These are phyloP conservation scores for Boletus subcaerulescens DNA, from an alignment of 768 basidiomycete species.

Conservation along the genomic window DNA sequence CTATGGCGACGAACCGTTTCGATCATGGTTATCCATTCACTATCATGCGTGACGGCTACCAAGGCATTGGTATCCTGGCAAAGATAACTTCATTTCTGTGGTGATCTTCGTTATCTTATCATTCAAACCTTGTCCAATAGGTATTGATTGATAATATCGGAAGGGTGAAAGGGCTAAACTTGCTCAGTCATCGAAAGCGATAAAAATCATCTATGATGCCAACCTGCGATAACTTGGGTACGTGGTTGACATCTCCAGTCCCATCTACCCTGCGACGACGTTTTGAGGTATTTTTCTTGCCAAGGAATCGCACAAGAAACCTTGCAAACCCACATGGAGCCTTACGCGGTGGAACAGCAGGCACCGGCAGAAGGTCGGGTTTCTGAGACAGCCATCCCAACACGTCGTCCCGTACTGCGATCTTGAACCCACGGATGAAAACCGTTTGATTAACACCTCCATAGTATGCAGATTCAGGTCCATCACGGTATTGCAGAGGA, in stretches of 20 bases:
- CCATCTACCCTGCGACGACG: not conserved
- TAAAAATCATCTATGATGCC: not conserved
- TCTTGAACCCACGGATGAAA: constrained; percentile 18
- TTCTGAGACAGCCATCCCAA: not conserved
- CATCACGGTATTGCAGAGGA: not conserved
- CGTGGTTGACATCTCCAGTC: not conserved
- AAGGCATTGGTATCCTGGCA: not conserved
- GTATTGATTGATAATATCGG: constrained; percentile 1
- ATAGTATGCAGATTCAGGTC: not conserved
- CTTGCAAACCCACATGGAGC: not conserved
- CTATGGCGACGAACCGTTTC: not conserved
- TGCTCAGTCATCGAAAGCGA: not conserved
- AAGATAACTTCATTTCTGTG: not conserved
- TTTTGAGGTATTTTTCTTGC: not conserved
- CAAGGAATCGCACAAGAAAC: not conserved
- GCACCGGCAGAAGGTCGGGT: not conserved
- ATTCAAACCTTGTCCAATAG: not conserved
- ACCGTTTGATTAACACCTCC: constrained; percentile 13
- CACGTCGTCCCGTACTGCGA: not conserved
- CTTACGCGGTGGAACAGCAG: not conserved
- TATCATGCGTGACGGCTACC: constrained; percentile 11
- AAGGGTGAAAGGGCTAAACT: constrained; percentile 8
- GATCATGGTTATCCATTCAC: constrained; percentile 2
- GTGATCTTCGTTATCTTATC: too few relatives aligned
- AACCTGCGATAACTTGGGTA: constrained; percentile 2